Percentiles rank a stretch among this genome's conserved stretches.
phyloP scores from a whole-genome alignment of 257 asterid genomes.

The Solanum pinnatisectum region DNA sequence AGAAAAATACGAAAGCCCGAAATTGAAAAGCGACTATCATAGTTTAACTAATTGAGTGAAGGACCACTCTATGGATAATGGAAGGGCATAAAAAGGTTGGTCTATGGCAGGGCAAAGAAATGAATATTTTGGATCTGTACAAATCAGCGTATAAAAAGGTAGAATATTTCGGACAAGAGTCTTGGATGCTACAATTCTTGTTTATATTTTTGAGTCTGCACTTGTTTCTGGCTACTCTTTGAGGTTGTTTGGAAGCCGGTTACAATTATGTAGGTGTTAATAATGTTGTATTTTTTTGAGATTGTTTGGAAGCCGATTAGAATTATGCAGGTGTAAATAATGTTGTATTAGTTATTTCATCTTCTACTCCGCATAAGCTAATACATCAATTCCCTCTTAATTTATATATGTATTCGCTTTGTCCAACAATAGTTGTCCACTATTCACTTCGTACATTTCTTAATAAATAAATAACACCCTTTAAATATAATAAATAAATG shows the following conservation, averaged over 20 bases:
- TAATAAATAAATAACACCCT: too few species aligned
- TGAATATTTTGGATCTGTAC: constrained; percentile 38
- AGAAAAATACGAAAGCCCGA: constrained; percentile 6
- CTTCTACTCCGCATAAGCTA: not conserved
- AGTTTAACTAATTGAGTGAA: not conserved
- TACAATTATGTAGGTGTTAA: not conserved
- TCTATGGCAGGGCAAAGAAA: not conserved
- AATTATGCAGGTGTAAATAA: too few species aligned
- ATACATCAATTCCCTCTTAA: not conserved
- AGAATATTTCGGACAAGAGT: constrained; percentile 34
- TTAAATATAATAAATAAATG: too few species aligned
- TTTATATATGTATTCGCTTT: too few species aligned
- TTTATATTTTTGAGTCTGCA: not conserved
- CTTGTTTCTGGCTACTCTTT: not conserved
- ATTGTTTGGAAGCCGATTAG: too few species aligned
- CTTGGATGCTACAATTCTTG: constrained; percentile 31
- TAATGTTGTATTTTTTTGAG: not conserved
- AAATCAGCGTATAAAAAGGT: constrained; percentile 15
- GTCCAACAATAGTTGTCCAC: too few species aligned
- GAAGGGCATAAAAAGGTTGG: not conserved
- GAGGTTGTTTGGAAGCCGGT: not conserved
- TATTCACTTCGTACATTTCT: too few species aligned
- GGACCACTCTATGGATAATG: not conserved
- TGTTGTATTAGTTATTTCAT: not conserved
- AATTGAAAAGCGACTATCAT: constrained; percentile 16